A percentile compares a stretch with the other conserved stretches of the same genome.
These are phyloP conservation scores for Trichoderma koningiopsis DNA, from an alignment of 2,329 filamentous ascomycete species.

Conservation along the genomic window DNA sequence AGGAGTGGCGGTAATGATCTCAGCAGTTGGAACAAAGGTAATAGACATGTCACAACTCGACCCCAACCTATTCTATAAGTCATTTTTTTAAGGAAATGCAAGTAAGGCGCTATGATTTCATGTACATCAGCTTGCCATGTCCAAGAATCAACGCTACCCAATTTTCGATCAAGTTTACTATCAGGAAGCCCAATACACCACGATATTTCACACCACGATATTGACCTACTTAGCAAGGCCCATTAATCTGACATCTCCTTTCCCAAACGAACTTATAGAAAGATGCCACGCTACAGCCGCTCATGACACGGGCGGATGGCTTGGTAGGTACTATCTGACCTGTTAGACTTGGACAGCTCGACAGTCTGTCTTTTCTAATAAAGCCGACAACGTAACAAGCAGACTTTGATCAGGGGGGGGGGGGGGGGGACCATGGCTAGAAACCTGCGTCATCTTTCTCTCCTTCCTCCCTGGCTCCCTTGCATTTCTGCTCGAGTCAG, in stretches of 20 bases:
- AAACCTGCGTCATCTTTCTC: not conserved
- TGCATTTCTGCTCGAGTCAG: not conserved
- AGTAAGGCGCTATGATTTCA: not conserved
- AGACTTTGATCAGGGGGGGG: not conserved
- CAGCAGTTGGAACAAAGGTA: not conserved
- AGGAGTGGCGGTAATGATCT: rapidly evolving
- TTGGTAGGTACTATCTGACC: not conserved
- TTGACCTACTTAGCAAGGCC: not conserved
- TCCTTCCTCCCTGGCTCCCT: not conserved
- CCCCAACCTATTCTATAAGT: not conserved
- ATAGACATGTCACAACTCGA: not conserved
- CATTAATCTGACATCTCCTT: not conserved
- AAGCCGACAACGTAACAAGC: too few species aligned
- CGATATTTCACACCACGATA: not conserved
- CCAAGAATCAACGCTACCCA: too few species aligned
- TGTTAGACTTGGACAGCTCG: not conserved
- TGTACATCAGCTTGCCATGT: not conserved
- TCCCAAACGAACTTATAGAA: not conserved
- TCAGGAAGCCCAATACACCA: not conserved
- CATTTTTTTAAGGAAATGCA: not conserved
- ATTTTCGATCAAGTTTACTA: not conserved
- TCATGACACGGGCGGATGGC: not conserved
- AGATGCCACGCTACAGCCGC: not conserved
- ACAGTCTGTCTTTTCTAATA: not conserved
- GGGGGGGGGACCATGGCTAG: not conserved